Evolutionary conservation across 2,329 filamentous ascomycete genomes (phyloP).

Genomic region (Byssothecium circinans): DNA sequence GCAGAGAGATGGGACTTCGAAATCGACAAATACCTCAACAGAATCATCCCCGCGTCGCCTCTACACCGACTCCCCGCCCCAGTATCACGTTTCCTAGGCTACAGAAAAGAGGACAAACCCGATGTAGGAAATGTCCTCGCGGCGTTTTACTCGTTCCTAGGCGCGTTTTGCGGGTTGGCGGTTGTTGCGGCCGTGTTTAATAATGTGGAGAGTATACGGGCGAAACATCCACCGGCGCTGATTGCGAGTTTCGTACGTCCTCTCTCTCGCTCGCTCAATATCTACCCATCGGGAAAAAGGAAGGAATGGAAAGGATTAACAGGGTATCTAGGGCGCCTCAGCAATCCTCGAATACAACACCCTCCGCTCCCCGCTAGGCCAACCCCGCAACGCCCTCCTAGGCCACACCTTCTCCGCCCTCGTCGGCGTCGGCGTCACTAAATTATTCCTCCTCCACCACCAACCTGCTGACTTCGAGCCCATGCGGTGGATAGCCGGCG

Average conservation of each 20-base stretch:
- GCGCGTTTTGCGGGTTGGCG: slow-evolving; percentile 49
- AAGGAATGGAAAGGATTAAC: background rate
- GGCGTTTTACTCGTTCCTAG: slow-evolving; percentile 48
- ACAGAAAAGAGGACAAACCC: slow-evolving; percentile 40
- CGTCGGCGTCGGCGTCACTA: slow-evolving; percentile 49
- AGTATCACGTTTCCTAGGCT: slow-evolving; percentile 66
- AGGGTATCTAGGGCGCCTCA: slow-evolving; percentile 43
- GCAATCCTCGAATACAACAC: slow-evolving; percentile 53
- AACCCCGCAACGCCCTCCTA: slow-evolving; percentile 51
- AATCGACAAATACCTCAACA: slow-evolving; percentile 76
- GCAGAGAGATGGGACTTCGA: slow-evolving; percentile 60
- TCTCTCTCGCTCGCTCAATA: background rate
- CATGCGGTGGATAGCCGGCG: slow-evolving; percentile 50
- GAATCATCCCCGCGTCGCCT: slow-evolving; percentile 65
- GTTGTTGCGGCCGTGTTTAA: slow-evolving; percentile 48
- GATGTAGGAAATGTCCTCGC: slow-evolving; percentile 48
- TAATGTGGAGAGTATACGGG: slow-evolving; percentile 41
- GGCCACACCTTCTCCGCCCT: slow-evolving; percentile 51
- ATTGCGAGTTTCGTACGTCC: slow-evolving; percentile 47
- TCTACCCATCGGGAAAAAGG: slow-evolving; percentile 3
- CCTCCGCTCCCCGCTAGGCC: slow-evolving; percentile 50
- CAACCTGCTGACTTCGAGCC: slow-evolving; percentile 40
- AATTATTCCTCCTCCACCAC: slow-evolving; percentile 47
- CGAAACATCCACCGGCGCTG: slow-evolving; percentile 46
- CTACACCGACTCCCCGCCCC: slow-evolving; percentile 65